Evolutionary conservation across 331 rosid species (phyloP).

Genomic region (Quercus tomentella): DNA sequence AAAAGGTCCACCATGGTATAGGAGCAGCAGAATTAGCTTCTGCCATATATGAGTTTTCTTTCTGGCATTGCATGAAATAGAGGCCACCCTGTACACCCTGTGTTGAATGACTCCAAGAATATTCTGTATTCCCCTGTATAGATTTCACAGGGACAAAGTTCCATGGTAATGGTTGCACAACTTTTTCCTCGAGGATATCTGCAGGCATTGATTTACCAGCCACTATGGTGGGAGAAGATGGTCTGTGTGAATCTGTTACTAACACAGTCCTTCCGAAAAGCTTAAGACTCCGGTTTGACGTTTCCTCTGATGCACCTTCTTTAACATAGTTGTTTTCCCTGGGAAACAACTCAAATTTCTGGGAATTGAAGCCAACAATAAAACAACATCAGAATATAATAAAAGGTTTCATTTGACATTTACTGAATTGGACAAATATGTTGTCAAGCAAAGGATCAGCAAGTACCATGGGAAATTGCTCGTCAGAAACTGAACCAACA

Average conservation of each 20-base stretch:
- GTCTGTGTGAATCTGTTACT: constrained; percentile 34
- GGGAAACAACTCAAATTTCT: constrained; percentile 43
- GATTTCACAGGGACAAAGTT: constrained; percentile 7
- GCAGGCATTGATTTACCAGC: constrained; percentile 21
- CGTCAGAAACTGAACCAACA: constrained; percentile 21
- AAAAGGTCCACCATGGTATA: constrained; percentile 36
- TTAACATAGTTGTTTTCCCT: constrained; percentile 21
- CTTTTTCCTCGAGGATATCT: not conserved
- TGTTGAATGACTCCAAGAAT: constrained; percentile 14
- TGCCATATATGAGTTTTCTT: constrained; percentile 21
- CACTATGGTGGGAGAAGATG: constrained; percentile 21
- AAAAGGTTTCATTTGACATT: not conserved
- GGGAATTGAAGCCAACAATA: constrained; percentile 14
- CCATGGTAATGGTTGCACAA: not conserved
- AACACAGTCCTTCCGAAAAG: constrained; percentile 69
- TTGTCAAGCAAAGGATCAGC: constrained; percentile 11
- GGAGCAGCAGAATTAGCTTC: constrained; percentile 24
- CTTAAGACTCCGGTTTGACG: constrained; percentile 43
- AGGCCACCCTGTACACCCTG: constrained; percentile 4
- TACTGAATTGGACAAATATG: not conserved
- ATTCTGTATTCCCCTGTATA: constrained; percentile 1
- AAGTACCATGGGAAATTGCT: constrained; percentile 37
- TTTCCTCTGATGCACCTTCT: constrained; percentile 37
- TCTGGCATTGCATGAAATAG: constrained; percentile 26
- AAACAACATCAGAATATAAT: not conserved